A percentile compares a stretch with the other conserved stretches of the same genome.
These are phyloP conservation scores for Eutypella sp. DNA, from an alignment of 2,329 filamentous ascomycete genomes.

Conservation along the genomic window DNA sequence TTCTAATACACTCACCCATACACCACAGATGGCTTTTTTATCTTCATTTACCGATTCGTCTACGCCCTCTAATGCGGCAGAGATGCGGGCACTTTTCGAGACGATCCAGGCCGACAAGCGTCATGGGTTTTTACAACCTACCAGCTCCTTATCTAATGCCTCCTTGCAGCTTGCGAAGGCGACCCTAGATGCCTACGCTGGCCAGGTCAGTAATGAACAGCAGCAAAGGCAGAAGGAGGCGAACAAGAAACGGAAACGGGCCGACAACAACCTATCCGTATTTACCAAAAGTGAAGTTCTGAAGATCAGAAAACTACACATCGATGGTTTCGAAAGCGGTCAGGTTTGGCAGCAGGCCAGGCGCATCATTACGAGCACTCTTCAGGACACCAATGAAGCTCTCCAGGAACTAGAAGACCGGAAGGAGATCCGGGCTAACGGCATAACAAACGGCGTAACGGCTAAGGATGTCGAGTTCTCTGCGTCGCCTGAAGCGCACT, in stretches of 20 bases:
- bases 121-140: conserved; percentile 73
- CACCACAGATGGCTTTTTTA: conserved; percentile 37
- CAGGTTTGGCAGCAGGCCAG: conserved; percentile 95
- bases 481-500: conserved; percentile 33
- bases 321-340: conserved; percentile 79
- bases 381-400: conserved; percentile 43
- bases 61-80: conserved; percentile 28
- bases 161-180: conserved; percentile 73
- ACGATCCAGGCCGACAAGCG: conserved; percentile 56
- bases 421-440: conserved; percentile 51
- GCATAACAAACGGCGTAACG: conserved; percentile 31
- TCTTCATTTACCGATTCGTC: conserved; percentile 30
- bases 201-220: conserved; percentile 69
- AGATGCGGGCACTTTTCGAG: conserved; percentile 48
- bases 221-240: conserved; percentile 60
- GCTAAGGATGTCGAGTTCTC: too few species aligned
- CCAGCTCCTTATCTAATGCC: conserved; percentile 58
- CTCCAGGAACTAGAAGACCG: conserved; percentile 46
- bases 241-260: conserved; percentile 73
- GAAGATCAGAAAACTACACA: conserved; percentile 76
- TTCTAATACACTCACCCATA: conserved; percentile 57
- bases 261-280: too few species aligned
- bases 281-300: conserved; percentile 48
- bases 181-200: conserved; percentile 73
- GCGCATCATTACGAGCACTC: conserved; percentile 63